These are phyloP conservation scores for Protomyces inouyei DNA, from an alignment of 1,139 yeast species.

Conservation along the genomic window DNA sequence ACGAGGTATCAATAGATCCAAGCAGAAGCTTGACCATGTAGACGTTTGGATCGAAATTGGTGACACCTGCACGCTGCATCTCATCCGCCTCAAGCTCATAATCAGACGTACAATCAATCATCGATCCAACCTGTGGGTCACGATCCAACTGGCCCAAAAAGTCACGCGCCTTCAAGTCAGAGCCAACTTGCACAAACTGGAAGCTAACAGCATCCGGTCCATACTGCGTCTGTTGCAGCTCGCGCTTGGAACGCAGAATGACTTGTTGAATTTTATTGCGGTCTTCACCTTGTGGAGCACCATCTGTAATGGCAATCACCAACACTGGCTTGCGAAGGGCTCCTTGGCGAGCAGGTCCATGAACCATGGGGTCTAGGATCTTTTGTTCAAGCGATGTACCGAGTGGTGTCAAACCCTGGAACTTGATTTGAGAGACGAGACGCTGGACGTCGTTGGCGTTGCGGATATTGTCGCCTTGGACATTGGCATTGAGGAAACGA, in stretches of 20 bases:
- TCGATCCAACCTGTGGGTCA: slow-evolving; percentile 38
- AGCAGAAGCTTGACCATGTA: slow-evolving; percentile 39
- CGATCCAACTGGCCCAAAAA: slow-evolving; percentile 38
- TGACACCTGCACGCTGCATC: slow-evolving; percentile 38
- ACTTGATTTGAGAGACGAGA: slow-evolving; percentile 36
- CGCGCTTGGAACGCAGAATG: slow-evolving; percentile 37
- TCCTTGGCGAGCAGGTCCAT: slow-evolving; percentile 36
- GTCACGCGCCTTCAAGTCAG: slow-evolving; percentile 39
- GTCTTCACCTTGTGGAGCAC: slow-evolving; percentile 40
- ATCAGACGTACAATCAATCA: slow-evolving; percentile 40
- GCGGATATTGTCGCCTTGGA: slow-evolving; percentile 37
- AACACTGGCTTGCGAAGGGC: slow-evolving; percentile 38
- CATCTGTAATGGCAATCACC: slow-evolving; percentile 39
- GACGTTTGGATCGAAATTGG: slow-evolving; percentile 38
- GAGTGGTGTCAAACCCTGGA: slow-evolving; percentile 40
- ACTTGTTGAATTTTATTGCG: slow-evolving; percentile 36
- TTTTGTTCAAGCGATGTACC: slow-evolving; percentile 37
- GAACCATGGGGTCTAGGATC: slow-evolving; percentile 39
- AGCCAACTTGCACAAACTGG: slow-evolving; percentile 41
- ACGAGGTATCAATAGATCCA: slow-evolving; percentile 20
- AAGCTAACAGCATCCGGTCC: slow-evolving; percentile 40
- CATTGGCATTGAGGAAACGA: slow-evolving; percentile 38
- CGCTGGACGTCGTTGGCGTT: slow-evolving; percentile 37
- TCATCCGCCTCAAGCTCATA: slow-evolving; percentile 41
- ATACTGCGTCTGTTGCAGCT: slow-evolving; percentile 34